Percentiles rank a stretch among this genome's conserved stretches.
These are phyloP conservation scores for Lactifluus echinatus DNA, from an alignment of 768 basidiomycete genomes.

Conservation along the genomic window DNA sequence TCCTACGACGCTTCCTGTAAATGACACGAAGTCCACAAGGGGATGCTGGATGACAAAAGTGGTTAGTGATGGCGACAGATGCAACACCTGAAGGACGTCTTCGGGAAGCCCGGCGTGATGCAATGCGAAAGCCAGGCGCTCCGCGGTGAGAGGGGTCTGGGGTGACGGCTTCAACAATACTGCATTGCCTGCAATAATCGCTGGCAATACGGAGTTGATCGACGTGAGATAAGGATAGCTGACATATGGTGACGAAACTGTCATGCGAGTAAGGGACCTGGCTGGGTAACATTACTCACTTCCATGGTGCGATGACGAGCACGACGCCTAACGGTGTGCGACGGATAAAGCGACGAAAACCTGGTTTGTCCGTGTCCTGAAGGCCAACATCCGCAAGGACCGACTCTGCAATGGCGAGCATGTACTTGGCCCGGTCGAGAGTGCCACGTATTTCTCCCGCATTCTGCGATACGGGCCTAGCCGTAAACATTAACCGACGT, in stretches of 20 bases:
- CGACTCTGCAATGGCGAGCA: constrained; percentile 74
- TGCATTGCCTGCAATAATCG: constrained; percentile 82
- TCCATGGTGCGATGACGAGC: constrained; percentile 87
- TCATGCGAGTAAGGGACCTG: not conserved
- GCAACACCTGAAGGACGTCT: constrained; percentile 65
- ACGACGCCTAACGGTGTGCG: constrained; percentile 82
- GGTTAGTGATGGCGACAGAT: constrained; percentile 58
- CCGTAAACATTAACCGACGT: not conserved
- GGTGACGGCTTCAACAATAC: constrained; percentile 94
- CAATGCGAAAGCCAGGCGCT: constrained; percentile 65
- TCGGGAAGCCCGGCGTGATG: constrained; percentile 70
- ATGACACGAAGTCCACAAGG: constrained; percentile 71
- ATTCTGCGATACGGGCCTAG: constrained; percentile 70
- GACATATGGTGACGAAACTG: not conserved
- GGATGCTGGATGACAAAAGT: constrained; percentile 54
- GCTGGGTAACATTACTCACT: constrained; percentile 41
- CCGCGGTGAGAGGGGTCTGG: constrained; percentile 85
- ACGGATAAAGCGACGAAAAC: constrained; percentile 76
- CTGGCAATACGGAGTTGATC: constrained; percentile 88
- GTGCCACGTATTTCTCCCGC: constrained; percentile 76
- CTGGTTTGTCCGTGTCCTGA: constrained; percentile 70
- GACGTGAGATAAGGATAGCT: constrained; percentile 88
- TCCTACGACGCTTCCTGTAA: constrained; percentile 82
- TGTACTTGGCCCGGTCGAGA: constrained; percentile 71
- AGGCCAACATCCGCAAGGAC: constrained; percentile 69